Evolutionary conservation across 1,284 basidiomycete species (phyloP).

Genomic region (Stereum hirsutum): DNA sequence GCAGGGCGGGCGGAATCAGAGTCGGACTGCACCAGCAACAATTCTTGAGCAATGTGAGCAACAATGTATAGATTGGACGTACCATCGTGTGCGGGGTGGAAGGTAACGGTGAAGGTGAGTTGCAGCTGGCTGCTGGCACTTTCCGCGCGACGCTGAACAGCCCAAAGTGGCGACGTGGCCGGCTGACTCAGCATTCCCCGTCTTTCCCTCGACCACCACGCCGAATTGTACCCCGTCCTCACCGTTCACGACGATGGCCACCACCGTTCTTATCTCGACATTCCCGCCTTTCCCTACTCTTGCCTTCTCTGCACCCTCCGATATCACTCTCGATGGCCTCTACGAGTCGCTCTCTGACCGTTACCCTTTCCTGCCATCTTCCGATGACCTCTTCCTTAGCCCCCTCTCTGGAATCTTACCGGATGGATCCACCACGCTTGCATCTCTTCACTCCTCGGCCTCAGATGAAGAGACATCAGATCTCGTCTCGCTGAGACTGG

Average conservation of each 20-base stretch:
- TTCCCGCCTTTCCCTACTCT: conserved; percentile 74
- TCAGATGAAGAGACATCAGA: conserved; percentile 10
- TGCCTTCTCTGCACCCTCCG: conserved; percentile 46
- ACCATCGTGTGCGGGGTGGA: conserved; percentile 9
- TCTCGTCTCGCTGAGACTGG: conserved; percentile 55
- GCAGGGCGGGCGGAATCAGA: conserved; percentile 21
- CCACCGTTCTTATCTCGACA: conserved; percentile 56
- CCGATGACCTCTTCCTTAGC: conserved; percentile 40
- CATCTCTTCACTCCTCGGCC: conserved; percentile 31
- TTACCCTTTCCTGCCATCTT: conserved; percentile 46
- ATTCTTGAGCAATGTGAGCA: too few species aligned
- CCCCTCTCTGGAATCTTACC: conserved; percentile 42
- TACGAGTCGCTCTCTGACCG: conserved; percentile 43
- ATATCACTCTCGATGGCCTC: conserved; percentile 40
- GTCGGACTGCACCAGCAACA: conserved; percentile 21
- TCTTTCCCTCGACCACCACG: background rate
- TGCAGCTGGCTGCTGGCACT: conserved; percentile 4
- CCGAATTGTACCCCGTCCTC: background rate
- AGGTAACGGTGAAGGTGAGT: conserved; percentile 1
- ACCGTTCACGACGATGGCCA: conserved; percentile 26
- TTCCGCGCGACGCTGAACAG: conserved; percentile 1
- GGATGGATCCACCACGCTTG: conserved; percentile 29
- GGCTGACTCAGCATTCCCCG: background rate
- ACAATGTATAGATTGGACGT: background rate
- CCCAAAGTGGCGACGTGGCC: background rate